phyloP scores from a whole-genome alignment of 2,329 filamentous ascomycete species.

The Clarireedia monteithiana region DNA sequence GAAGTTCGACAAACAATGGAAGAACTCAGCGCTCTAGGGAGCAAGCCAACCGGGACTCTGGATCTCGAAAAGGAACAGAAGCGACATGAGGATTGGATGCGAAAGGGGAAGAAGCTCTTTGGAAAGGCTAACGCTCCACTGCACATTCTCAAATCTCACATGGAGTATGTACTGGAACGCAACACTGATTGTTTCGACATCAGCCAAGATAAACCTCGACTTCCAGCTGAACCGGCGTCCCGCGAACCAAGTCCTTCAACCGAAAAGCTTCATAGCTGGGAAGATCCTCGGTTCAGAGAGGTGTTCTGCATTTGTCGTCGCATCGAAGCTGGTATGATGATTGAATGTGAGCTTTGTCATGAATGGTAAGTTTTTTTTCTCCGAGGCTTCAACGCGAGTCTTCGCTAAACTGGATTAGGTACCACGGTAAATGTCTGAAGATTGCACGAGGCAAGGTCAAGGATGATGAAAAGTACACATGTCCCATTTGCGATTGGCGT shows the following conservation, averaged over 20 bases:
- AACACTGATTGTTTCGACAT: constrained; percentile 91
- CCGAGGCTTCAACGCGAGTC: background rate
- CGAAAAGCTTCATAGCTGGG: constrained; percentile 45
- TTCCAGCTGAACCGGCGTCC: constrained; percentile 87
- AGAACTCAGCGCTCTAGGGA: constrained; percentile 79
- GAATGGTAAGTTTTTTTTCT: constrained; percentile 64
- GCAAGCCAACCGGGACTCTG: constrained; percentile 81
- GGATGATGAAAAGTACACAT: constrained; percentile 97
- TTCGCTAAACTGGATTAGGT: constrained; percentile 46
- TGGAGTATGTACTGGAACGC: constrained; percentile 85
- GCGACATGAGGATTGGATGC: constrained; percentile 98
- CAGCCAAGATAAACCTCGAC: constrained; percentile 71
- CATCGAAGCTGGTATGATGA: constrained; percentile 97
- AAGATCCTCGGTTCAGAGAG: constrained; percentile 59
- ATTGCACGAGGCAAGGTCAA: constrained; percentile 97
- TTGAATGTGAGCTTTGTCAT: constrained; percentile 95
- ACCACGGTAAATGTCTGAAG: constrained; percentile 96
- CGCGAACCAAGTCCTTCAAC: constrained; percentile 62
- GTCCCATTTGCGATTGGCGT: constrained; percentile 94
- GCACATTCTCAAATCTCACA: constrained; percentile 89
- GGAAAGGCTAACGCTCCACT: constrained; percentile 96
- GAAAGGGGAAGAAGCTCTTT: constrained; percentile 93
- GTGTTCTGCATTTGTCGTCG: constrained; percentile 96
- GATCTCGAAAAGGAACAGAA: constrained; percentile 93
- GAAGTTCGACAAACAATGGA: constrained; percentile 90